Percentiles rank a stretch among this genome's conserved stretches.
phyloP scores from a whole-genome alignment of 2,329 filamentous ascomycete species.

The Aspergillus fischeri region DNA sequence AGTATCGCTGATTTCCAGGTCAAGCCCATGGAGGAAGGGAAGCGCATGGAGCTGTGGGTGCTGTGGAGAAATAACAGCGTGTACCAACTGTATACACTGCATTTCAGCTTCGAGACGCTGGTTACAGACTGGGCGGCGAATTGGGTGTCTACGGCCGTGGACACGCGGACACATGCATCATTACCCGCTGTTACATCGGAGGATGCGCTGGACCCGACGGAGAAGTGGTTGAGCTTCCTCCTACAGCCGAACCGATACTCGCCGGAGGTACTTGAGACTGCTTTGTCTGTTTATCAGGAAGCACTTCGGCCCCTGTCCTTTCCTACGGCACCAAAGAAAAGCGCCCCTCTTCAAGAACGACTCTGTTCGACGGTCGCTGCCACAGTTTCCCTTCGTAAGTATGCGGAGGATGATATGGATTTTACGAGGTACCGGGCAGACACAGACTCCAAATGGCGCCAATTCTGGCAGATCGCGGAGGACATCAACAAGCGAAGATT shows the following conservation, averaged over 20 bases:
- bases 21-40: conserved; percentile 50
- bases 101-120: conserved; percentile 65
- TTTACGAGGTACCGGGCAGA: conserved; percentile 70
- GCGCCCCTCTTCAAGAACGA: conserved; percentile 65
- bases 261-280: conserved; percentile 73
- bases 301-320: conserved; percentile 45
- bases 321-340: conserved; percentile 42
- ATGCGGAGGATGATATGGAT: conserved; percentile 63
- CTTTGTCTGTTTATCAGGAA: conserved; percentile 74
- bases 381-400: conserved; percentile 62
- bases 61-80: conserved; percentile 82
- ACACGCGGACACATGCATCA: conserved; percentile 51
- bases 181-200: conserved; percentile 58
- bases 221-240: conserved; percentile 83
- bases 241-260: conserved; percentile 81
- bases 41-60: conserved; percentile 63
- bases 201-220: conserved; percentile 66
- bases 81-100: conserved; percentile 69
- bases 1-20: conserved; percentile 72
- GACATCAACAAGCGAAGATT: conserved; percentile 83
- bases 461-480: conserved; percentile 79
- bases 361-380: conserved; percentile 69
- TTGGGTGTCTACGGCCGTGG: conserved; percentile 68
- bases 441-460: conserved; percentile 79
- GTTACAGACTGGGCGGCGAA: conserved; percentile 58